Evolutionary conservation across 1,284 basidiomycete species (phyloP).

Genomic region (Cryptococcus depauperatus): DNA sequence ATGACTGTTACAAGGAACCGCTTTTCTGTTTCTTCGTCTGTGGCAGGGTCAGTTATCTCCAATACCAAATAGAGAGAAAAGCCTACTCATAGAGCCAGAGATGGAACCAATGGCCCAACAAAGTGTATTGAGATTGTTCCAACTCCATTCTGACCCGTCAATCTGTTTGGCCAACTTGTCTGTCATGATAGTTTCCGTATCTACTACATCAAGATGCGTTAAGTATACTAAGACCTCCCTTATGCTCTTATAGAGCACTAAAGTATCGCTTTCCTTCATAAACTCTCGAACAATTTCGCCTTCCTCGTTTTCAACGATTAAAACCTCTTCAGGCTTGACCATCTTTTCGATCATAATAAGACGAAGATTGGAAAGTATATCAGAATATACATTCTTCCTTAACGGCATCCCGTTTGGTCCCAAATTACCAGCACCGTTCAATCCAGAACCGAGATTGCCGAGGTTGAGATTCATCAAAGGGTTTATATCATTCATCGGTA

Average conservation of each 20-base stretch:
- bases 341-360: constrained; percentile 97
- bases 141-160: constrained; percentile 96
- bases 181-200: constrained; percentile 94
- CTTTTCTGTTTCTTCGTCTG: constrained; percentile 97
- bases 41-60: not conserved
- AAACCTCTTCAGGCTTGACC: constrained; percentile 99
- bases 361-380: constrained; percentile 88
- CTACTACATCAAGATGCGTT: constrained; percentile 91
- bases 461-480: constrained; percentile 88
- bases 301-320: constrained; percentile 99
- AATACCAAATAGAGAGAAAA: not conserved
- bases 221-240: constrained; percentile 93
- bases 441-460: constrained; percentile 48
- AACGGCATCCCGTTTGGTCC: constrained; percentile 67
- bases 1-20: constrained; percentile 98
- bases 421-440: constrained; percentile 50
- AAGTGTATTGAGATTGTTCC: constrained; percentile 97
- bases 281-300: constrained; percentile 99
- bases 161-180: constrained; percentile 97
- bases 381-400: constrained; percentile 89
- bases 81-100: constrained; percentile 95
- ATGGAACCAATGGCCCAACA: constrained; percentile 99
- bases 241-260: constrained; percentile 99
- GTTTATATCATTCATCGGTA: constrained; percentile 77
- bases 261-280: constrained; percentile 98